Evolutionary conservation across 257 asterid species (phyloP), one percentile per base, ranked within the genome.

Genomic region (Solanum tacnaense): DNA sequence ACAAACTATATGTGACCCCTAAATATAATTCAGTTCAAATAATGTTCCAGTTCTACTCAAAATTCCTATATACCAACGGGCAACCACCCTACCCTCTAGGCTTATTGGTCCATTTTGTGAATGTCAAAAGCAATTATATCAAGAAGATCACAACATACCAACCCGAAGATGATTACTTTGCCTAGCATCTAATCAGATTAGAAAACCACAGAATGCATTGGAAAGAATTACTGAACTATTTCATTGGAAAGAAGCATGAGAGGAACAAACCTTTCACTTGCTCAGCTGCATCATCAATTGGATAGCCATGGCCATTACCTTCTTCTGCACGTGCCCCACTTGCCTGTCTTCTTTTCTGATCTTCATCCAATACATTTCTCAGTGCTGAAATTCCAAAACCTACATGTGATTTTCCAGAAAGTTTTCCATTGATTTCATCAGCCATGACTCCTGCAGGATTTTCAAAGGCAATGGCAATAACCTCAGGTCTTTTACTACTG

Each of bases 401-500:
- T 32, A 87, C 87, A 89, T 89, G 92, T 31, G 93, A 91, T 89
- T 91, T 95, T 84, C 95, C 96, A 31, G 96, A 91, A 85, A 97
- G 92, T 88, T 93, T 96, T 84, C 92, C 94, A 83, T 90, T 91
- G 87, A 96, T 93, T 92, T 96, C 99, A 87, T 95, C 98, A 11
- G 95, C 98, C 85, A 94, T 89, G 91, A 97, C 98, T 34, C 92
- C 98, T 35, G 90, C 91, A 41, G 99, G 96, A 90, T 96, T 97
- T 93, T 97, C 99, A 56, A 89, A 60, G 70, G 99, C 99, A 90
- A 96, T 88, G 39, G 95, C 97, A 89, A 97, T 94, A 89, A 97
- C 94, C 88, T 97, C 99, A 7, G 99, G 99, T 87, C 98, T 92
- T 93, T 94, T 97, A 91, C 99, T 93, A 89, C 98, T 96, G 90